Percentiles rank a stretch among this genome's conserved stretches.
phyloP scores from a whole-genome alignment of 179 eudicot species.

The Amaranthus tricolor region DNA sequence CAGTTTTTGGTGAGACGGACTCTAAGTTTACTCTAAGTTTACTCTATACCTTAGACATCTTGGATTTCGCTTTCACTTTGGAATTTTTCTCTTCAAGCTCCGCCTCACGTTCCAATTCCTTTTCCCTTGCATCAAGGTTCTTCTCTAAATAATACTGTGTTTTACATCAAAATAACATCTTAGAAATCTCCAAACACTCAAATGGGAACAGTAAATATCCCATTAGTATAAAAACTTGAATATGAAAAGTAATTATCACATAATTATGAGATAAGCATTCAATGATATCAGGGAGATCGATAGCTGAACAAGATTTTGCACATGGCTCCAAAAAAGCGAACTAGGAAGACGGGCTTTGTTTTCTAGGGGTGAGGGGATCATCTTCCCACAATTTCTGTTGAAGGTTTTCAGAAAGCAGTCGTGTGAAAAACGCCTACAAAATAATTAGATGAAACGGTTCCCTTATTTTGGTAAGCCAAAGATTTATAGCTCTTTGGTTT shows the following conservation, averaged over 20 bases:
- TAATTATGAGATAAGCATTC: background rate
- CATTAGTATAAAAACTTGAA: no score
- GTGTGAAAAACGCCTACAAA: no score
- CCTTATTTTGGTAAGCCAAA: no score
- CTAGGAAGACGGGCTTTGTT: background rate
- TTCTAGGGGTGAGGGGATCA: background rate
- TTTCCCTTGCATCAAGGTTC: constrained; percentile 85
- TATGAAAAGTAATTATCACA: background rate
- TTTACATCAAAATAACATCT: background rate
- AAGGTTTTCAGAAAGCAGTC: background rate
- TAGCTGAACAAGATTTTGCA: background rate
- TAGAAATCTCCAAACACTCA: background rate
- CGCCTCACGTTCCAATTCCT: constrained; percentile 79
- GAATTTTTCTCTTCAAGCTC: constrained; percentile 85
- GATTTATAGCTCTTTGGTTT: no score
- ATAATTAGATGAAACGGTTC: no score
- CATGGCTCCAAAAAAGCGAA: background rate
- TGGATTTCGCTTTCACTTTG: constrained; percentile 88
- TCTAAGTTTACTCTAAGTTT: background rate
- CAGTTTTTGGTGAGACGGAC: background rate
- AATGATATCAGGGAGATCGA: background rate
- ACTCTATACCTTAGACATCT: constrained; percentile 93
- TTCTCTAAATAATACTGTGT: constrained; percentile 90
- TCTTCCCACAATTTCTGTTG: background rate
- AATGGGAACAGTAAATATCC: background rate